Evolutionary conservation across 306 rosid species (phyloP), one percentile per base, ranked within the genome.

Genomic region (Echinosophora koreensis): DNA sequence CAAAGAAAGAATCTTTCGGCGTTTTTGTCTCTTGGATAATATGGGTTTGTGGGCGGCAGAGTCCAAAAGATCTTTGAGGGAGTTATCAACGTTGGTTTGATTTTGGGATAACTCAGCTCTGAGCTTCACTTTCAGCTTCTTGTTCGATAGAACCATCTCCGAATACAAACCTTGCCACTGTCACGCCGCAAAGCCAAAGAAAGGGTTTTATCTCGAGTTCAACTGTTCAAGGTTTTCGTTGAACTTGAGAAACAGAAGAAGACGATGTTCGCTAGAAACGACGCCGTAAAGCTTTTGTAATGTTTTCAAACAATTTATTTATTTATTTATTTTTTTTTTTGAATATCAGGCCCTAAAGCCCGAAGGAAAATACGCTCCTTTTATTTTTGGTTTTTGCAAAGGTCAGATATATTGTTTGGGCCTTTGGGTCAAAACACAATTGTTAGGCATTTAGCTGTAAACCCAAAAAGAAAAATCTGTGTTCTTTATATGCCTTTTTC

Each of bases 71-170:
- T 50, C 60, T 46, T 84, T 89, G 37, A 87, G 77, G 28, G 94
- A 87, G 66, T 77, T 74, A 2, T 55, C 66, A 4, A 0, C 70
- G 46, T 42, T 76, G 64, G 69, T 3, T 34, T 75, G 38, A 4
- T 85, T 71, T 35, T 82, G 81, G 75, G 86, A 14, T 32, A 87
- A 62, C 42, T 80, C 86, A 6, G 87, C 87, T 80, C 96, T 84
- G 17, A 92, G 88, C 84, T 82, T 89, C 66, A 81, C 87, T 80
- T 92, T 95, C 65, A 90, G 95, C 88, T 87, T 92, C 85, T 84
- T 88, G 84, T 95, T 95, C 3, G 97, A 95, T n/a, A 95, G 83
- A 84, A 95, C 98, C 98, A 95, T 95, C 41, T 64, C 41, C 7
- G 4, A 3, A 6, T 34, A 22, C 22, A 22, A 22, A 22, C 22